Evolutionary conservation across 345 rosid species (phyloP).

Genomic region (Corchorus capsularis): DNA sequence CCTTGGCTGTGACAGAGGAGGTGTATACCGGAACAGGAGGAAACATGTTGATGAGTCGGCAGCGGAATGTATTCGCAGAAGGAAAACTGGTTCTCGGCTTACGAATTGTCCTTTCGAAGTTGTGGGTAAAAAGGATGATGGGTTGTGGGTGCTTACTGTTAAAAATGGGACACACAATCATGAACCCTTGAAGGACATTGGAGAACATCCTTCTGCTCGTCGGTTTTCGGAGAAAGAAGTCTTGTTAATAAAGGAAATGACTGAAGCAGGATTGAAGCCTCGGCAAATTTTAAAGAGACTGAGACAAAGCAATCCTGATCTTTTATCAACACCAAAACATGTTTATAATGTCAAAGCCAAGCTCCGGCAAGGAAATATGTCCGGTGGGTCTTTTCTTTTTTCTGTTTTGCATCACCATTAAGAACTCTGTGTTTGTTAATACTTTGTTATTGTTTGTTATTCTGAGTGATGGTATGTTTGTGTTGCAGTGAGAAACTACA

Average conservation of each 20-base stretch:
- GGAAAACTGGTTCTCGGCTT: slow-evolving; percentile 60
- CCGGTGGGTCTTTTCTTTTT: slow-evolving; percentile 36
- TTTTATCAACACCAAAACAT: slow-evolving; percentile 71
- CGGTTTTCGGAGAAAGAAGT: slow-evolving; percentile 63
- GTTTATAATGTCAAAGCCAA: slow-evolving; percentile 78
- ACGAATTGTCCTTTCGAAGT: slow-evolving; percentile 75
- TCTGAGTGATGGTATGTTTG: not conserved
- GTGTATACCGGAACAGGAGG: slow-evolving; percentile 65
- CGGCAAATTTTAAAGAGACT: slow-evolving; percentile 68
- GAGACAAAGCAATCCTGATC: slow-evolving; percentile 69
- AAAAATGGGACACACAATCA: slow-evolving; percentile 69
- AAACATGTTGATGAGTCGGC: slow-evolving; percentile 49
- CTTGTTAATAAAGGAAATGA: slow-evolving; percentile 65
- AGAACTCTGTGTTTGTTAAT: not conserved
- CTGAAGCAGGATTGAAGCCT: slow-evolving; percentile 72
- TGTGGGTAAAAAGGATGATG: slow-evolving; percentile 66
- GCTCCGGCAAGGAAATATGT: slow-evolving; percentile 59
- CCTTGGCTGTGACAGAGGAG: slow-evolving; percentile 66
- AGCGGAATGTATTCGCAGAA: slow-evolving; percentile 43
- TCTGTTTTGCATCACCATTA: not conserved
- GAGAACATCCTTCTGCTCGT: slow-evolving; percentile 70
- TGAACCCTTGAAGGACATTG: slow-evolving; percentile 63
- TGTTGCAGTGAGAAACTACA: slow-evolving; percentile 57
- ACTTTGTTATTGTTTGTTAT: not conserved
- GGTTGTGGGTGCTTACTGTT: slow-evolving; percentile 60